Conservation (phyloP, 805 yeast species). For the Lachancea sp. region DNA sequence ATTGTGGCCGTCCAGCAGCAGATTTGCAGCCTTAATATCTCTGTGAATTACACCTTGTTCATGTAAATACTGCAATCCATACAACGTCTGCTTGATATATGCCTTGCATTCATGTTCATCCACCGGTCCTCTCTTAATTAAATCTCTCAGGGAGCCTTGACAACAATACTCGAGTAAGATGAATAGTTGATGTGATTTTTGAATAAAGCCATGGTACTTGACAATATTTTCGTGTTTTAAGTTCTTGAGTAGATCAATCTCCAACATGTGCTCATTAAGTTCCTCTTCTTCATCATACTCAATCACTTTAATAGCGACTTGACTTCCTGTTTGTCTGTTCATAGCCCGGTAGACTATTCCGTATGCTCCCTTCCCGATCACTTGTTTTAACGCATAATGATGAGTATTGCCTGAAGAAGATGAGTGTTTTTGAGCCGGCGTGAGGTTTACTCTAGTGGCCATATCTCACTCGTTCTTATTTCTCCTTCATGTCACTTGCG, state of each 20-base stretch:
- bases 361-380: conserved; percentile 86
- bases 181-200: conserved; percentile 58
- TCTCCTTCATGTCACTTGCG: too few relatives aligned
- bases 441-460: conserved; percentile 16
- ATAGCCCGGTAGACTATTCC: conserved; percentile 79
- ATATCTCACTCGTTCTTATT: conserved; percentile 1
- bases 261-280: conserved; percentile 51
- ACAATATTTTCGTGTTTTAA: conserved; percentile 87
- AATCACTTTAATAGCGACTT: conserved; percentile 77
- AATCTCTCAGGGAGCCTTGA: conserved; percentile 55
- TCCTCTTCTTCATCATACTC: conserved; percentile 65
- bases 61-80: conserved; percentile 66
- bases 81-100: conserved; percentile 62
- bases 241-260: conserved; percentile 68
- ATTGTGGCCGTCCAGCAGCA: conserved; percentile 61
- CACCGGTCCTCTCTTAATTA: conserved; percentile 36
- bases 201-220: conserved; percentile 84
- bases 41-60: conserved; percentile 81
- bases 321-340: conserved; percentile 55
- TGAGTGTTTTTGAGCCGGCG: conserved; percentile 21
- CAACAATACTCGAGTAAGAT: conserved; percentile 72
- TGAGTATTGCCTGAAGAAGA: conserved; percentile 13
- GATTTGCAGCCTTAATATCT: conserved; percentile 91
- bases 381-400: conserved; percentile 48
- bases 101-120: conserved; percentile 56